A percentile compares a stretch with the other conserved stretches of the same genome.
Evolutionary conservation across 805 yeast species (phyloP).

Genomic region (Komagataella populi): DNA sequence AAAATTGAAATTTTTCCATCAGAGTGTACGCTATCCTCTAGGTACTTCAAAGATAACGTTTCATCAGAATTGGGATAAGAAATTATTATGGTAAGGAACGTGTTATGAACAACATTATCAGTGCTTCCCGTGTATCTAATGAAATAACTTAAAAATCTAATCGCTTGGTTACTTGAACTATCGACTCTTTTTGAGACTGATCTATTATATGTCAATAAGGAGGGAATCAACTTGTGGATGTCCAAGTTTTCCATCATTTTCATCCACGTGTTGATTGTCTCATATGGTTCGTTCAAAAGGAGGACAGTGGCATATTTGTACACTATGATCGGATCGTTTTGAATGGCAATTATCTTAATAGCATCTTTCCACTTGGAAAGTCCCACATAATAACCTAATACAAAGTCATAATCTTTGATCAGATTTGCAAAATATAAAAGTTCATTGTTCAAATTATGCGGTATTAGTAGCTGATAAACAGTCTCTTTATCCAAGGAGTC

Average conservation of each 20-base stretch:
- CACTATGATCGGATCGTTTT: constrained; percentile 32
- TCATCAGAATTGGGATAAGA: constrained; percentile 30
- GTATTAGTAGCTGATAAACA: constrained; percentile 54
- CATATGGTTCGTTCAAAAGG: constrained; percentile 50
- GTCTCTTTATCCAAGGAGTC: constrained; percentile 49
- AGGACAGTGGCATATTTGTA: constrained; percentile 61
- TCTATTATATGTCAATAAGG: constrained; percentile 57
- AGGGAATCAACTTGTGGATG: constrained; percentile 57
- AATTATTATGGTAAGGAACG: constrained; percentile 55
- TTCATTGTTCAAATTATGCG: constrained; percentile 52
- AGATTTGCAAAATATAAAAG: constrained; percentile 55
- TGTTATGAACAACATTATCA: constrained; percentile 47
- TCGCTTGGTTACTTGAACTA: constrained; percentile 43
- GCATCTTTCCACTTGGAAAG: constrained; percentile 66
- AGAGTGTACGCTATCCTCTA: constrained; percentile 18
- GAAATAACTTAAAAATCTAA: constrained; percentile 47
- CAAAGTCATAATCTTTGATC: constrained; percentile 55
- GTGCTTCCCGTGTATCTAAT: constrained; percentile 28
- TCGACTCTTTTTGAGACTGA: constrained; percentile 22
- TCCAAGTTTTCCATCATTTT: constrained; percentile 35
- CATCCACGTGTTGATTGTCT: constrained; percentile 73
- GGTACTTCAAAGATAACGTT: constrained; percentile 30
- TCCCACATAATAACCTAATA: constrained; percentile 56
- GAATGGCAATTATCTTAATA: constrained; percentile 37
- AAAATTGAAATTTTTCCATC: constrained; percentile 14